phyloP scores from a whole-genome alignment of 1,139 yeast genomes.

The Pichia sp. region DNA sequence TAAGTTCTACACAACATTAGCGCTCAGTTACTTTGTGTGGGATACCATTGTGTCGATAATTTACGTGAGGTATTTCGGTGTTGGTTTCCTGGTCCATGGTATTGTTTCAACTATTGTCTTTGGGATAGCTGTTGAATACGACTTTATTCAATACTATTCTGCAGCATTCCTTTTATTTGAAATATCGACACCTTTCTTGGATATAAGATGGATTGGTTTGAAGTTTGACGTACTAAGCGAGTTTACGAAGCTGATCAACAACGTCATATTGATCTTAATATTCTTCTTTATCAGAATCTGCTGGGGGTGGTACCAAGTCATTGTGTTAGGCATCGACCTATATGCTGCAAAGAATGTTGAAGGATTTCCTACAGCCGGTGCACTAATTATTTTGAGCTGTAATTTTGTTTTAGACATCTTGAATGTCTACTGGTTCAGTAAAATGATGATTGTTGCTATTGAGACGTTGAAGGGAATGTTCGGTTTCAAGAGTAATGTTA shows the following conservation, averaged over 20 bases:
- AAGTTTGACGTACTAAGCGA: conserved; percentile 56
- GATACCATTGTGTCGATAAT: conserved; percentile 61
- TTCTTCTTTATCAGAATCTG: conserved; percentile 75
- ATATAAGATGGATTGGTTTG: conserved; percentile 84
- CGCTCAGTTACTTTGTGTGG: conserved; percentile 91
- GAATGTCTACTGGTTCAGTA: conserved; percentile 73
- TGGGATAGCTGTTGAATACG: conserved; percentile 52
- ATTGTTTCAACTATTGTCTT: conserved; percentile 74
- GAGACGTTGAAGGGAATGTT: conserved; percentile 36
- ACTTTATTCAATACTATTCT: conserved; percentile 71
- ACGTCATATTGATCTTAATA: conserved; percentile 55
- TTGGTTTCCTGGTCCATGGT: conserved; percentile 83
- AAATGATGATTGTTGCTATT: conserved; percentile 71
- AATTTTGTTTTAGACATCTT: conserved; percentile 61
- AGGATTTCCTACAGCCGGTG: conserved; percentile 37
- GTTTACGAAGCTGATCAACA: conserved; percentile 54
- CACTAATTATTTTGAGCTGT: conserved; percentile 46
- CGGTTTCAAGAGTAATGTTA: conserved; percentile 18
- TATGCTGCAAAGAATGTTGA: conserved; percentile 34
- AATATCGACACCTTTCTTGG: conserved; percentile 87
- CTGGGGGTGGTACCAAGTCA: conserved; percentile 82
- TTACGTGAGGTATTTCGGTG: conserved; percentile 63
- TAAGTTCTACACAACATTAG: conserved; percentile 62
- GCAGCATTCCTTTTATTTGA: conserved; percentile 85
- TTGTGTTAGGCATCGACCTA: conserved; percentile 47